These are phyloP conservation scores for Polygonum aviculare DNA, from an alignment of 148 eudicot species.

Conservation along the genomic window DNA sequence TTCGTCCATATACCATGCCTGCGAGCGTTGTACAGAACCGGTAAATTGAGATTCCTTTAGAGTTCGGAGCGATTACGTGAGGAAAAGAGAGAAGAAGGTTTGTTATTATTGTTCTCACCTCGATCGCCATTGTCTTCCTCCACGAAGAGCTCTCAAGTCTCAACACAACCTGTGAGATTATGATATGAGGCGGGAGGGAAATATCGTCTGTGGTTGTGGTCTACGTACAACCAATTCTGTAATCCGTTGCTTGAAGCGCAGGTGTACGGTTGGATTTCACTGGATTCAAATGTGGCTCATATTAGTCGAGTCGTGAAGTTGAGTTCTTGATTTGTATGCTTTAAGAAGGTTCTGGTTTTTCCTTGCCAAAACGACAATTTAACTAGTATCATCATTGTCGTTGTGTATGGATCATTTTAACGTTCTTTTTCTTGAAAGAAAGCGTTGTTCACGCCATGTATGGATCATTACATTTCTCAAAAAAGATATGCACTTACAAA, in stretches of 20 bases:
- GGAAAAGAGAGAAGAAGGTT: not conserved
- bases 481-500: too few species aligned
- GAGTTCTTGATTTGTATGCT: not conserved
- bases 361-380: too few species aligned
- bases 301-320: not conserved
- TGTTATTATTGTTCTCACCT: conserved; percentile 22
- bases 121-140: conserved; percentile 15
- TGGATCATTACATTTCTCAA: too few species aligned
- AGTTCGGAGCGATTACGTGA: not conserved
- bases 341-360: not conserved
- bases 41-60: too few species aligned
- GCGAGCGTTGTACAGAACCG: not conserved
- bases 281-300: not conserved
- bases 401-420: too few species aligned
- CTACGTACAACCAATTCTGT: not conserved
- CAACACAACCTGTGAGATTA: not conserved
- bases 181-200: not conserved
- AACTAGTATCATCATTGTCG: too few species aligned
- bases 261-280: conserved; percentile 1
- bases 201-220: conserved; percentile 9
- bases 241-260: not conserved
- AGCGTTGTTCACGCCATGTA: too few species aligned
- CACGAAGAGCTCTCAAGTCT: not conserved
- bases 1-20: conserved; percentile 93
- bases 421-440: too few species aligned